Conservation (phyloP, 73 alveolate genomes). For the Effrenium voratum region DNA sequence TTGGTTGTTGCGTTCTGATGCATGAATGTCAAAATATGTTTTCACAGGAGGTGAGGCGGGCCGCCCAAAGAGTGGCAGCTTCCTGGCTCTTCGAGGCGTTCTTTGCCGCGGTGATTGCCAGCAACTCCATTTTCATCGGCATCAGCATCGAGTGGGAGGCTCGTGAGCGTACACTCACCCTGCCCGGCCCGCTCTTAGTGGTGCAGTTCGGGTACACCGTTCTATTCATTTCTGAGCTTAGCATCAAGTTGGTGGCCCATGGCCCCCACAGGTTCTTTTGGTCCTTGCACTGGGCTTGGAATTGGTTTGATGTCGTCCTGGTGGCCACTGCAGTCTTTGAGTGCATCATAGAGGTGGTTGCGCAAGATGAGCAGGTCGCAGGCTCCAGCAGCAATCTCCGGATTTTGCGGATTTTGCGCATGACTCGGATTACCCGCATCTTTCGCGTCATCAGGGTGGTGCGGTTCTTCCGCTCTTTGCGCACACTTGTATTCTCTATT, state of each 20-base stretch:
- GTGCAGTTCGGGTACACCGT: constrained; percentile 59
- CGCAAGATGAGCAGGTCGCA: constrained; percentile 75
- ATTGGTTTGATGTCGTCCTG: constrained; percentile 41
- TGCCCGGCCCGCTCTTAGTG: constrained; percentile 33
- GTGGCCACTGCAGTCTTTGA: constrained; percentile 58
- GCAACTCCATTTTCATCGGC: constrained; percentile 67
- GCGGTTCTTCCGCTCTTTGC: constrained; percentile 90
- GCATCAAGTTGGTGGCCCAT: constrained; percentile 26
- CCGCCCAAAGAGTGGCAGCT: no score
- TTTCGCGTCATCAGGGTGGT: constrained; percentile 84
- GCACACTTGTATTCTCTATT: constrained; percentile 69
- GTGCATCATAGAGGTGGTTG: constrained; percentile 49
- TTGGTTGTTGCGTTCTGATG: no score
- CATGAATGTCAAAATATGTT: no score
- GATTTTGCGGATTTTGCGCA: constrained; percentile 77
- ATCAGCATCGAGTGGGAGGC: constrained; percentile 84
- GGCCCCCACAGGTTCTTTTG: constrained; percentile 65
- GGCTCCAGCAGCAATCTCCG: constrained; percentile 91
- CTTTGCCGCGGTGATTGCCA: constrained; percentile 77
- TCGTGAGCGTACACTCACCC: constrained; percentile 15
- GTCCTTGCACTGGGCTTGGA: constrained; percentile 65
- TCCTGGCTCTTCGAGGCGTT: constrained; percentile 42
- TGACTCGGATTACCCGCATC: constrained; percentile 92
- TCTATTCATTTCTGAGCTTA: constrained; percentile 37
- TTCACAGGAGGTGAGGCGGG: no score